Percentiles rank a stretch among this genome's conserved stretches.
Evolutionary conservation across 805 yeast species (phyloP).

Genomic region (Komagataella ulmi): DNA sequence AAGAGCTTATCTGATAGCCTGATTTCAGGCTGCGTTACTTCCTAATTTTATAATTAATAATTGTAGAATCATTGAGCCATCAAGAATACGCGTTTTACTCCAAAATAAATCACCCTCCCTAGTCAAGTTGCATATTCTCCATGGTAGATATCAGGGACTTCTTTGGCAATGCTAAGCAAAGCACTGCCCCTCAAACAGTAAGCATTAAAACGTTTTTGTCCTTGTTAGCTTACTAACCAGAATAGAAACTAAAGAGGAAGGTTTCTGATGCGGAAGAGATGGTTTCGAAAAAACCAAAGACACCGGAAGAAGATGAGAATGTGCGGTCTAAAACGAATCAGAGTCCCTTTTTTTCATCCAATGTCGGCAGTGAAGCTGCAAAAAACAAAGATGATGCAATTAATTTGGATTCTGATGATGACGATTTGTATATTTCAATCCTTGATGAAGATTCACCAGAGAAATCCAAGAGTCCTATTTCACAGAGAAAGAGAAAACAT

Average conservation of each 20-base stretch:
- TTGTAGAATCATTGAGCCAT: no score
- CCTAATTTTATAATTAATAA: not conserved
- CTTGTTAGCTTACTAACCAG: not conserved
- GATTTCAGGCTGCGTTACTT: not conserved
- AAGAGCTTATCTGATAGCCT: not conserved
- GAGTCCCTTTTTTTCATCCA: slow-evolving; percentile 2
- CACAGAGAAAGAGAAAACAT: not conserved
- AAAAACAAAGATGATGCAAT: slow-evolving; percentile 5
- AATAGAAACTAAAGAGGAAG: not conserved
- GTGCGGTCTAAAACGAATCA: not conserved
- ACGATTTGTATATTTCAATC: slow-evolving; percentile 1
- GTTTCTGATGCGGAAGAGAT: not conserved
- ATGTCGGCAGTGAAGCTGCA: slow-evolving; percentile 2
- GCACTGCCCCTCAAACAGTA: not conserved
- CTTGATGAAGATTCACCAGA: slow-evolving; percentile 1
- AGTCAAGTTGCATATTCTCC: not conserved
- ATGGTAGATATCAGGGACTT: slow-evolving; percentile 28
- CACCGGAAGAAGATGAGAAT: not conserved
- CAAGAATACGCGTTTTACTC: not conserved
- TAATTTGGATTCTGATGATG: slow-evolving; percentile 14
- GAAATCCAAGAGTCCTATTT: not conserved
- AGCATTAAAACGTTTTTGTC: not conserved
- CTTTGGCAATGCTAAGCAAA: slow-evolving; percentile 12
- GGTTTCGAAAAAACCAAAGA: slow-evolving; percentile 3
- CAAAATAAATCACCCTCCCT: not conserved